Evolutionary conservation across 2,329 filamentous ascomycete species (phyloP).

Genomic region (Scopulariopsis brevicaulis): DNA sequence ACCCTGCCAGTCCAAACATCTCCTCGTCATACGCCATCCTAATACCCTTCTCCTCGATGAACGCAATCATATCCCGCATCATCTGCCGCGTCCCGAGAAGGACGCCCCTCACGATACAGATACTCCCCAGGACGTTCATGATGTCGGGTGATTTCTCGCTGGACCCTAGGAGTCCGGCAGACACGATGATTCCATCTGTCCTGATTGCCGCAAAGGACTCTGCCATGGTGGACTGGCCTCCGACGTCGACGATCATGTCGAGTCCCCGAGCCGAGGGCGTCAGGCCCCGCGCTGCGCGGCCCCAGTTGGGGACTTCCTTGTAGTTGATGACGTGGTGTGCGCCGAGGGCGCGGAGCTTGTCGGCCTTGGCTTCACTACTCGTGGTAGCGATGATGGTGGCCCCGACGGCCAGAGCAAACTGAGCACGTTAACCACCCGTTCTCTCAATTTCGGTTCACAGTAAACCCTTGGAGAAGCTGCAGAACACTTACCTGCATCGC

Average conservation of each 20-base stretch:
- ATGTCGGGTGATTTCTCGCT: constrained; percentile 11
- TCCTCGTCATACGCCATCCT: constrained; percentile 10
- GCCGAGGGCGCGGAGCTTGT: constrained; percentile 40
- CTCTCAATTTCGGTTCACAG: background rate
- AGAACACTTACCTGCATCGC: constrained; percentile 12
- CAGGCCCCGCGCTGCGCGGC: constrained; percentile 39
- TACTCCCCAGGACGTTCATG: constrained; percentile 12
- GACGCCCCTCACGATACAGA: constrained; percentile 17
- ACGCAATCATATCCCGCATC: constrained; percentile 16
- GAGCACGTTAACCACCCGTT: background rate
- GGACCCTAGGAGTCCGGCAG: constrained; percentile 20
- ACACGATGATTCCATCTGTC: constrained; percentile 19
- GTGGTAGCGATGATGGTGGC: constrained; percentile 48
- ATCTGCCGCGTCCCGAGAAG: constrained; percentile 14
- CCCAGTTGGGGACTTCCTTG: constrained; percentile 44
- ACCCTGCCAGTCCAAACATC: background rate
- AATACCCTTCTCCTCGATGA: constrained; percentile 18
- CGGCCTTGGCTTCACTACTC: constrained; percentile 40
- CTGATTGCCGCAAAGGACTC: constrained; percentile 40
- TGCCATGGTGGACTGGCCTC: constrained; percentile 47
- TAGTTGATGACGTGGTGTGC: constrained; percentile 52
- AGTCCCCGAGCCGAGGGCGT: constrained; percentile 37
- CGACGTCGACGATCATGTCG: constrained; percentile 55
- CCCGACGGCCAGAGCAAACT: constrained; percentile 34
- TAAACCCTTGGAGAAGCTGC: background rate